Conservation (phyloP, 164 flowering plant genomes). For the Magnolia changhungtana region DNA sequence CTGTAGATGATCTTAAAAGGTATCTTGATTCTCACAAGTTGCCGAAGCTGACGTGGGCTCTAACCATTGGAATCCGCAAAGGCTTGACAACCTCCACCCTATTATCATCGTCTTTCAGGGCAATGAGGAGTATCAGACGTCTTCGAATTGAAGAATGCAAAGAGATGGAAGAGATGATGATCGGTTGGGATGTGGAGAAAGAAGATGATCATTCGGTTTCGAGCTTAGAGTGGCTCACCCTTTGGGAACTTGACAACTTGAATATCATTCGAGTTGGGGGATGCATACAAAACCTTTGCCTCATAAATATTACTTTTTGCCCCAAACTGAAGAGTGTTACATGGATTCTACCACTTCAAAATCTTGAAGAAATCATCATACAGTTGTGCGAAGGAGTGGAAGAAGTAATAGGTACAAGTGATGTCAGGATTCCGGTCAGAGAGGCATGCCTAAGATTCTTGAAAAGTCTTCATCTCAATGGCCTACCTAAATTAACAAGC, state of each 20-base stretch:
- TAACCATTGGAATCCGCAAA: background rate
- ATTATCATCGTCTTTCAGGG: background rate
- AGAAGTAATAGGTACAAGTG: constrained; percentile 5
- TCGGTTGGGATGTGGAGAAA: background rate
- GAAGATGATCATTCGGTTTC: background rate
- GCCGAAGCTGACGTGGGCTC: background rate
- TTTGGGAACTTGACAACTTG: background rate
- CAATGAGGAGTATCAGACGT: background rate
- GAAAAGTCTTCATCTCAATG: background rate
- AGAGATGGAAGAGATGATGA: constrained; percentile 7
- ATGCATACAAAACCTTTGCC: constrained; percentile 6
- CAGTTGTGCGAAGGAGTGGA: constrained; percentile 4
- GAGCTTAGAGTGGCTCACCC: background rate
- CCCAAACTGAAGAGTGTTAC: constrained; percentile 9
- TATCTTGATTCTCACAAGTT: background rate
- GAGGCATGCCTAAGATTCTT: constrained; percentile 8
- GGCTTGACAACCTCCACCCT: background rate
- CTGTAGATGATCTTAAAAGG: background rate
- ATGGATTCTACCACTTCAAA: constrained; percentile 8
- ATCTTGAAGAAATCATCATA: constrained; percentile 1
- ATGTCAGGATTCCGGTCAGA: background rate
- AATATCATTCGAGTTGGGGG: background rate
- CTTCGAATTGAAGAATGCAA: background rate
- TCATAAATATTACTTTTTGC: background rate
- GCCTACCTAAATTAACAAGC: constrained; percentile 8